Base-by-base conservation (phyloP, 2,329 filamentous ascomycete species). In the Shiraia bambusicola region DNA sequence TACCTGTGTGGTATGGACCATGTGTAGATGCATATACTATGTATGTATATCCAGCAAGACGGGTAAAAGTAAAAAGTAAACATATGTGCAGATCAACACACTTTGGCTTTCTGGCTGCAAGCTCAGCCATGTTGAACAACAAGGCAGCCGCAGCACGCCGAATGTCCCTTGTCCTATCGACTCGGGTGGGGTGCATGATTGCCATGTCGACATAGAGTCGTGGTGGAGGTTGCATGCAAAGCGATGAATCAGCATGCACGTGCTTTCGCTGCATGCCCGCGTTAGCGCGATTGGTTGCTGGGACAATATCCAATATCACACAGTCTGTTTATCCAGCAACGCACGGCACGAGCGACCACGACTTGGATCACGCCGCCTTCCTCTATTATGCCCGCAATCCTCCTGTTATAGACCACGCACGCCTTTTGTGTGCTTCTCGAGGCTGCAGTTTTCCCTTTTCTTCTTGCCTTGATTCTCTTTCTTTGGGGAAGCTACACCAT, bases 321-420 rank as follows among this genome's bases (percentile, higher is more conserved):
- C 42, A 40, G 37, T 33, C 24, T 52, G 49, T 52, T 54, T 54
- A 52, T 36, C 34, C 41, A 37, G 40, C 30, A 38, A 38, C 34
- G 40, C 33, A 40, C 25, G 52, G 34, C 40, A 40, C 34, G 38
- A 42, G 40, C 42, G 40, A 43, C 39, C 27, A 48, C 25, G 24
- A 40, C 31, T 33, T 42, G 41, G 40, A 44, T 45, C 49, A 42
- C 42, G 31, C 37, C 45, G 41, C 47, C 47, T 47, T 41, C 42
- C 40, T 47, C 49, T 54, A 44, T 46, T 48, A 61, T 61, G 52
- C 45, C 44, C 31, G 34, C 37, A 50, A 36, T 45, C 42, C 32
- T 49, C 52, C 52, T 52, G 43, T 45, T 58, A 52, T 60, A 59
- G 54, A 49, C 42, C 43, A 44, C 45, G 34, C 51, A 45, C 44